Percentiles rank a stretch among this genome's conserved stretches.
These are phyloP conservation scores for Sugiyamaella japonica DNA, from an alignment of 1,139 yeast genomes.

Conservation along the genomic window DNA sequence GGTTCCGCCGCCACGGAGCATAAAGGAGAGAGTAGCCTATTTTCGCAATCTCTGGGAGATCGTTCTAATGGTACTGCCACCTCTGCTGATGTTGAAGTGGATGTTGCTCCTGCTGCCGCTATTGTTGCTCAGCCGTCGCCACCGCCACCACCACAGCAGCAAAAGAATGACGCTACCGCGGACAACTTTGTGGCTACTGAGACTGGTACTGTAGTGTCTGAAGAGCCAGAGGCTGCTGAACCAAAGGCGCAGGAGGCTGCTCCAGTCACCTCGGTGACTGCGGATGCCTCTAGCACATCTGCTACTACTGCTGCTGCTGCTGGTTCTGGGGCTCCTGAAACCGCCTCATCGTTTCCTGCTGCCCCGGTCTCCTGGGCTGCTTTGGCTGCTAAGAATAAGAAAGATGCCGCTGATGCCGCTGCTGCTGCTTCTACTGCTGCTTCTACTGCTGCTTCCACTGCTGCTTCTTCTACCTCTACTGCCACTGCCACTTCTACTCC, in stretches of 20 bases:
- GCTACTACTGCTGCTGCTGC: background rate
- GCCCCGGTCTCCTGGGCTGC: conserved; percentile 4
- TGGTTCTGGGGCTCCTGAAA: conserved; percentile 6
- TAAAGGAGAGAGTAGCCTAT: conserved; percentile 14
- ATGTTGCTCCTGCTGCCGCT: conserved; percentile 8
- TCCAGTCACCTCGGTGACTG: conserved; percentile 3
- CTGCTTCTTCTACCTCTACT: conserved; percentile 36
- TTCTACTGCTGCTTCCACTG: conserved; percentile 25
- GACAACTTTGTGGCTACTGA: background rate
- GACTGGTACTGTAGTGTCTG: conserved; percentile 10
- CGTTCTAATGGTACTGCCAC: conserved; percentile 3
- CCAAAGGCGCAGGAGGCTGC: background rate
- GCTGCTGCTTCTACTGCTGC: conserved; percentile 18
- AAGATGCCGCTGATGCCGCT: conserved; percentile 7
- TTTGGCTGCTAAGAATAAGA: too few species aligned
- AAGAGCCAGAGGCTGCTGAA: background rate
- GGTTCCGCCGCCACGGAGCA: conserved; percentile 1
- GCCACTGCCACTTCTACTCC: conserved; percentile 26
- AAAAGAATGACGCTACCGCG: background rate
- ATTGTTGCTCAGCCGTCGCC: background rate
- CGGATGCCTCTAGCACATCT: background rate
- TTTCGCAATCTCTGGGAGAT: conserved; percentile 18
- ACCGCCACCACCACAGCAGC: background rate
- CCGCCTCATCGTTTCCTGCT: conserved; percentile 5
- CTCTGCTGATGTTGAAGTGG: conserved; percentile 8